These are phyloP conservation scores for Monosporascus sp. DNA, from an alignment of 2,329 filamentous ascomycete genomes.

Conservation along the genomic window DNA sequence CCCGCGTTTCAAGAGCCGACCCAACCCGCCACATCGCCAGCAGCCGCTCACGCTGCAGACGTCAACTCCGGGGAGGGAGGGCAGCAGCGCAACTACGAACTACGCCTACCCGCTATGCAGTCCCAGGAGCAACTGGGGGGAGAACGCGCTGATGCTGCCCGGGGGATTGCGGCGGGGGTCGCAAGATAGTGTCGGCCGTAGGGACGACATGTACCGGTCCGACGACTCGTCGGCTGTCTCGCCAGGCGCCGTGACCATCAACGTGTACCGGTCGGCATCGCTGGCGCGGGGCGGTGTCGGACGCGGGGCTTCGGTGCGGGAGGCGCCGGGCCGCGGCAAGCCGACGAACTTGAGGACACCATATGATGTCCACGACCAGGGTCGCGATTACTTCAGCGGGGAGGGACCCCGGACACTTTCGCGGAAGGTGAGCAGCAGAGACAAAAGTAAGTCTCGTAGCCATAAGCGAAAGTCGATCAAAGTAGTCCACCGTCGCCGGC, in stretches of 20 bases:
- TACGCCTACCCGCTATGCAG: slow-evolving; percentile 8
- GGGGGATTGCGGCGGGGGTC: background rate
- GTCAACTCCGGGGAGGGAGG: background rate
- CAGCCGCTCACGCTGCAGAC: background rate
- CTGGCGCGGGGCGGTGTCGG: background rate
- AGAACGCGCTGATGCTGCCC: background rate
- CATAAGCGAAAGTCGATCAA: background rate
- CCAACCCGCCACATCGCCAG: background rate
- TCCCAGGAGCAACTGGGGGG: slow-evolving; percentile 3
- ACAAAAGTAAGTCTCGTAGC: background rate
- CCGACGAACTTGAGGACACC: background rate
- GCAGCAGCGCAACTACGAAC: background rate
- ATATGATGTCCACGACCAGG: background rate
- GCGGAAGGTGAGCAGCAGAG: background rate
- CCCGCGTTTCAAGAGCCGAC: background rate
- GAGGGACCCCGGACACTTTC: background rate
- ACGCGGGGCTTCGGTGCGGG: background rate
- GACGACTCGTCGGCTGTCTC: slow-evolving; percentile 1
- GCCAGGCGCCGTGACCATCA: slow-evolving; percentile 4
- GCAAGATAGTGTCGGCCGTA: background rate
- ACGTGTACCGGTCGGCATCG: slow-evolving; percentile 1
- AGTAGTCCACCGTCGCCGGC: background rate
- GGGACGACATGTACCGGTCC: background rate
- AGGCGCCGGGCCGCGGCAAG: background rate
- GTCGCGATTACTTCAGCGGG: background rate